Conservation (phyloP, 441 rosid species). For the Erysimum cheiri region DNA sequence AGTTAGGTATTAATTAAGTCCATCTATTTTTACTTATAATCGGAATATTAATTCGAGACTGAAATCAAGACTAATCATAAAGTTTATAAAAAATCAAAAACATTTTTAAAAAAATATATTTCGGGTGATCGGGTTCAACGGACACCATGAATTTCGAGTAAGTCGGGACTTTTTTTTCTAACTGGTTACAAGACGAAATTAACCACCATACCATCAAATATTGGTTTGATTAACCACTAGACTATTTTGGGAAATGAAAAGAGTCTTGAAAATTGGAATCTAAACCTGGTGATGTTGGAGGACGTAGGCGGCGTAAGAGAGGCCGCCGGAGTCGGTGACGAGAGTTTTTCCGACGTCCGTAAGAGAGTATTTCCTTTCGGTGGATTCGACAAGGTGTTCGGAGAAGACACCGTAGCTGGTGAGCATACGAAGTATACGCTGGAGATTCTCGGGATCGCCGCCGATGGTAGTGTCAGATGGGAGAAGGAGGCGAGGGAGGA, state of each 20-base stretch:
- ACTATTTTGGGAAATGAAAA: no score
- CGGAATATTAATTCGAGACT: not conserved
- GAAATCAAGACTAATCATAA: not conserved
- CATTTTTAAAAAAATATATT: no score
- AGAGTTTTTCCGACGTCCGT: slow-evolving; percentile 83
- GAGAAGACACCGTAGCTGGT: slow-evolving; percentile 75
- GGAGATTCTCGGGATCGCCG: slow-evolving; percentile 71
- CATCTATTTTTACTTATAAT: not conserved
- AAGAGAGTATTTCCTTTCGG: slow-evolving; percentile 62
- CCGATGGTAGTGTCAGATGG: slow-evolving; percentile 40
- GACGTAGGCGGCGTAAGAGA: slow-evolving; percentile 76
- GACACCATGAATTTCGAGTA: no score
- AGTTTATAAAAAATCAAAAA: not conserved
- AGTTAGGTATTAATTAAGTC: not conserved
- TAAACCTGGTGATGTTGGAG: slow-evolving; percentile 94
- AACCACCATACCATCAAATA: not conserved
- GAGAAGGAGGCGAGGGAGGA: slow-evolving; percentile 54
- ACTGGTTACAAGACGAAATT: no score
- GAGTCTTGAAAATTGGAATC: not conserved
- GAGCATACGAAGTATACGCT: slow-evolving; percentile 86
- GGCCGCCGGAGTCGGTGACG: slow-evolving; percentile 68
- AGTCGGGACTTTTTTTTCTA: no score
- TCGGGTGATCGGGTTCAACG: no score
- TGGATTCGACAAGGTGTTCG: slow-evolving; percentile 52
- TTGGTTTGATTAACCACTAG: not conserved